Conservation (phyloP, 106 monocot genomes). For the Chionographis japonica region DNA sequence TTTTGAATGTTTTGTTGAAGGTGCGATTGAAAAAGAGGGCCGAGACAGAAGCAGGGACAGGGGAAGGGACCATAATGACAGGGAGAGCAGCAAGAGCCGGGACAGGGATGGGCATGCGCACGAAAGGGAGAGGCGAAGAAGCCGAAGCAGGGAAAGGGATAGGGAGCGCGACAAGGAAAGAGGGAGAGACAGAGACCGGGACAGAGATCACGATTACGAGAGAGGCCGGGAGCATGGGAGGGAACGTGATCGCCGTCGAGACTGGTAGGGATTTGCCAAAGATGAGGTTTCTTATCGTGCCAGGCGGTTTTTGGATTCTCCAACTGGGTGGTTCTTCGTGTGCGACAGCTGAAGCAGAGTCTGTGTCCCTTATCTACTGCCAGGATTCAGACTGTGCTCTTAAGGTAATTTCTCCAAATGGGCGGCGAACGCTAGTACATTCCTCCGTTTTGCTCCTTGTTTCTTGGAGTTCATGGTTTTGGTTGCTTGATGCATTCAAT, state of each 20-base stretch:
- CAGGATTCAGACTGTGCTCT: too few species aligned
- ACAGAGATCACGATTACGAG: constrained; percentile 48
- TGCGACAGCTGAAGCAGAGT: too few species aligned
- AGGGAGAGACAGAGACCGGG: constrained; percentile 40
- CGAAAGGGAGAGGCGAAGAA: constrained; percentile 66
- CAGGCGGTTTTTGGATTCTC: too few species aligned
- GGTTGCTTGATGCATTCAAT: too few species aligned
- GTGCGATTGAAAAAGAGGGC: constrained; percentile 49
- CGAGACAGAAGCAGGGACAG: constrained; percentile 54
- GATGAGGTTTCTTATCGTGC: not conserved
- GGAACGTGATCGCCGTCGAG: constrained; percentile 60
- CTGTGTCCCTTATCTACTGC: too few species aligned
- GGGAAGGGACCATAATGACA: constrained; percentile 38
- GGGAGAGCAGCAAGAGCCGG: constrained; percentile 40
- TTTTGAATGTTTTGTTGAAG: constrained; percentile 10
- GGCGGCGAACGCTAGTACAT: too few species aligned
- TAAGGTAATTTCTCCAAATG: too few species aligned
- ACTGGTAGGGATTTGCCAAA: constrained; percentile 24
- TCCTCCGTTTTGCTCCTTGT: too few species aligned
- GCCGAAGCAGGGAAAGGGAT: constrained; percentile 77
- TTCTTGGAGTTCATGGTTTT: too few species aligned
- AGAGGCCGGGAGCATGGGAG: constrained; percentile 59
- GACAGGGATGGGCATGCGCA: constrained; percentile 38
- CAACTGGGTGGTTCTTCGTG: too few species aligned
- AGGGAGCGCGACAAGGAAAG: constrained; percentile 48